These are phyloP conservation scores for Amaranthus palmeri DNA, from an alignment of 148 eudicot species.

Conservation along the genomic window DNA sequence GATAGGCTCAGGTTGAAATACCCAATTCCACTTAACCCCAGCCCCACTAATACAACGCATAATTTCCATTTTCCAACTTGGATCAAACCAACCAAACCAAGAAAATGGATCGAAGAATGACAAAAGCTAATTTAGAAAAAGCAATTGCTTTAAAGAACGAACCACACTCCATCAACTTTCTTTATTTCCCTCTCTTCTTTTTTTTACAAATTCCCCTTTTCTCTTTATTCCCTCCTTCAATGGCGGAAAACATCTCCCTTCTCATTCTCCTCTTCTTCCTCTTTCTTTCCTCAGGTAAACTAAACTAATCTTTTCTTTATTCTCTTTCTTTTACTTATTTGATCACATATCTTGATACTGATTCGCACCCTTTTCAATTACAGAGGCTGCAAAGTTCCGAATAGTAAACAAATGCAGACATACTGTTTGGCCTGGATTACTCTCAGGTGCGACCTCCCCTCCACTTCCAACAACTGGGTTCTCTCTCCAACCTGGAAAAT, in stretches of 20 bases:
- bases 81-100: no score
- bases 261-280: conserved; percentile 22
- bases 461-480: conserved; percentile 78
- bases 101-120: no score
- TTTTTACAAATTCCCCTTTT: conserved; percentile 7
- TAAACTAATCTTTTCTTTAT: not conserved
- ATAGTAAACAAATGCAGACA: conserved; percentile 70
- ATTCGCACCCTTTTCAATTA: not conserved
- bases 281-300: conserved; percentile 37
- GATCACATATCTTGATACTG: not conserved
- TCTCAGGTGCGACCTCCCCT: conserved; percentile 76
- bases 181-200: not conserved
- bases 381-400: conserved; percentile 59
- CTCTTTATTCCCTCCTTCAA: conserved; percentile 15
- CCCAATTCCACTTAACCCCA: no score
- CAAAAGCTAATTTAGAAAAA: no score
- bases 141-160: no score
- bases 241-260: conserved; percentile 31
- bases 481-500: conserved; percentile 47
- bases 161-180: not conserved
- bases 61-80: no score
- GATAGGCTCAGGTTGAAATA: no score
- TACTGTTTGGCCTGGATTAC: conserved; percentile 89
- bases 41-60: no score
- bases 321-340: not conserved